Evolutionary conservation across 1,284 basidiomycete species (phyloP).

Genomic region (Rhodotorula sp.): DNA sequence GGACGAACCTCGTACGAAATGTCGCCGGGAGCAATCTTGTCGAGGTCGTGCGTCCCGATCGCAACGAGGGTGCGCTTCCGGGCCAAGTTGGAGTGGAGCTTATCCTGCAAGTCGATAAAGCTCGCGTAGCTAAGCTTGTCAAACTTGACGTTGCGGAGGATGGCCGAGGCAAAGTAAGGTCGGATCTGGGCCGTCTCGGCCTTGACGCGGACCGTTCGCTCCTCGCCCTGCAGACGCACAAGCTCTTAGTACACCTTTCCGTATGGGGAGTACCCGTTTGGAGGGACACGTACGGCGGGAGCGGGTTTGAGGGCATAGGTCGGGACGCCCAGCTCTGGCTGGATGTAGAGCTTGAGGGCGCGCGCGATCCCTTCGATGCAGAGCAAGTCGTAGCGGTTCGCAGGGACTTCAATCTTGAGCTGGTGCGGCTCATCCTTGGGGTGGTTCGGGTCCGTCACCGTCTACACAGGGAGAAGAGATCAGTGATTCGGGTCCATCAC

Average conservation of each 20-base stretch:
- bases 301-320: slow-evolving; percentile 35
- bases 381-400: slow-evolving; percentile 95
- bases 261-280: not conserved
- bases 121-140: slow-evolving; percentile 86
- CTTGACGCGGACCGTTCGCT: slow-evolving; percentile 31
- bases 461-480: slow-evolving; percentile 17
- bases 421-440: slow-evolving; percentile 59
- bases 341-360: slow-evolving; percentile 79
- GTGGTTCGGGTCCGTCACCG: slow-evolving; percentile 35
- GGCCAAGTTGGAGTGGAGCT: slow-evolving; percentile 94
- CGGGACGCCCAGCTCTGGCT: slow-evolving; percentile 32
- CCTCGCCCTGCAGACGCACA: slow-evolving; percentile 12
- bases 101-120: slow-evolving; percentile 98
- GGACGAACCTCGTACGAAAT: slow-evolving; percentile 62
- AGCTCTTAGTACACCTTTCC: too few relatives aligned
- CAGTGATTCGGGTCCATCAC: not conserved
- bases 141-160: slow-evolving; percentile 85
- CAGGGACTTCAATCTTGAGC: slow-evolving; percentile 98
- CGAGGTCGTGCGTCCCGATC: slow-evolving; percentile 96
- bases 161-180: slow-evolving; percentile 85
- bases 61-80: slow-evolving; percentile 86
- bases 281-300: slow-evolving; percentile 18
- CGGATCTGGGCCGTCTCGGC: slow-evolving; percentile 73
- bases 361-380: slow-evolving; percentile 95
- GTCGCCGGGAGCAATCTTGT: slow-evolving; percentile 61